Percentiles rank a stretch among this genome's conserved stretches.
These are phyloP conservation scores for Podila verticillata DNA, from an alignment of 192 early-diverging fungal genomes.

Conservation along the genomic window DNA sequence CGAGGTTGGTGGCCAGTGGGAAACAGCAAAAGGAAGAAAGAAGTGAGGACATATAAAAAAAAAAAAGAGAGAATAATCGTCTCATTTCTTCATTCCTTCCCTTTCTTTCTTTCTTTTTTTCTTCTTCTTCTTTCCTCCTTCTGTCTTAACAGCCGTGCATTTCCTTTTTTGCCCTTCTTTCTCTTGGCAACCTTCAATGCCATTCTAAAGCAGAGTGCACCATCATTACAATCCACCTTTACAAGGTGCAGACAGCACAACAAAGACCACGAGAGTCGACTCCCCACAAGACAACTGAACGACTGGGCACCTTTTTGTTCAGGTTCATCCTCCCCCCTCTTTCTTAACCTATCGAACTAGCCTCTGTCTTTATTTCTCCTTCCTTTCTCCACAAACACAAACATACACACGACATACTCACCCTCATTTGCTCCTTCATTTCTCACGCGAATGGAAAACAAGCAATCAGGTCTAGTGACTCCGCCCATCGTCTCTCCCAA, in stretches of 20 bases:
- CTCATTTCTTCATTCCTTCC: neutral
- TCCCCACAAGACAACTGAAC: too few species aligned
- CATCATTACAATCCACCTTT: too few species aligned
- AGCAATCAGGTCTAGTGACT: conserved; percentile 20
- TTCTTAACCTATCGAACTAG: too few species aligned
- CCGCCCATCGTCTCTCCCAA: conserved; percentile 13
- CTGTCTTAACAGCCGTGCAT: too few species aligned
- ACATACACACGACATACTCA: neutral
- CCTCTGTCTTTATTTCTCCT: neutral
- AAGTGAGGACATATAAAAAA: neutral
- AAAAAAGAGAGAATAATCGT: neutral
- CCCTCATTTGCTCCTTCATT: neutral
- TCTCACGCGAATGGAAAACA: conserved; percentile 7
- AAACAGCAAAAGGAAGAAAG: neutral
- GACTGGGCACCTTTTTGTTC: too few species aligned
- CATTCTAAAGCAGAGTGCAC: too few species aligned
- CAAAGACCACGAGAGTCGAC: too few species aligned
- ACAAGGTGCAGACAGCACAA: too few species aligned
- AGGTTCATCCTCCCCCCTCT: too few species aligned
- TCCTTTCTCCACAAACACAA: neutral
- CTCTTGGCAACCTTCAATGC: too few species aligned
- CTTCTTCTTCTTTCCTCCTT: neutral
- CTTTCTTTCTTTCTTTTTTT: neutral
- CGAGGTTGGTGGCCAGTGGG: neutral
- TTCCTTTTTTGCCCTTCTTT: neutral